These are phyloP conservation scores for Claviceps spartinae DNA, from an alignment of 2,329 filamentous ascomycete species.

Conservation along the genomic window DNA sequence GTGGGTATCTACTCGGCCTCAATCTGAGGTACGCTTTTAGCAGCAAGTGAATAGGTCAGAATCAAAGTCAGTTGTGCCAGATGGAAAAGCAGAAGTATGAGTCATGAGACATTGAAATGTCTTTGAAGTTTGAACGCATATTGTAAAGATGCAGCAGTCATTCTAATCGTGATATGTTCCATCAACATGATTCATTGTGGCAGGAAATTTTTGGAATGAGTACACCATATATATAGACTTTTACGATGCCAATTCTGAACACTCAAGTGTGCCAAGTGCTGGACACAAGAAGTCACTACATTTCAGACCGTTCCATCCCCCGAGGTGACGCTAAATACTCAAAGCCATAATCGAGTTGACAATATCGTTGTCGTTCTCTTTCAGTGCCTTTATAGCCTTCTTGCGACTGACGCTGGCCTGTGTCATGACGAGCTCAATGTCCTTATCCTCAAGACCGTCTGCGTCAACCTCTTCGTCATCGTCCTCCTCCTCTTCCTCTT, in stretches of 20 bases:
- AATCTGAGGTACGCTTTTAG: neutral
- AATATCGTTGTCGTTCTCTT: slow-evolving; percentile 99
- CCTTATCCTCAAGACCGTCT: slow-evolving; percentile 90
- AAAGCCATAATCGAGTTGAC: slow-evolving; percentile 99
- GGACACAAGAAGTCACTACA: slow-evolving; percentile 4
- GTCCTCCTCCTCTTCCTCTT: slow-evolving; percentile 83
- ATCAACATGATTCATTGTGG: neutral
- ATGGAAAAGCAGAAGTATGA: neutral
- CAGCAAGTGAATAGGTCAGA: neutral
- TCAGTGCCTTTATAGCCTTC: slow-evolving; percentile 96
- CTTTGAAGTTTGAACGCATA: too few species aligned
- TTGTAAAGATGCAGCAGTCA: neutral
- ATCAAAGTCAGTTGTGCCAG: neutral
- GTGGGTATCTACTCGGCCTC: neutral
- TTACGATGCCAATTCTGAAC: slow-evolving; percentile 17
- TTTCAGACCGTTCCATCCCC: slow-evolving; percentile 3
- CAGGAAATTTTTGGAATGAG: neutral
- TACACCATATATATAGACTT: slow-evolving; percentile 10
- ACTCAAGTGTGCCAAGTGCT: slow-evolving; percentile 12
- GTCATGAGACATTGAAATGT: neutral
- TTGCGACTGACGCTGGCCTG: slow-evolving; percentile 94
- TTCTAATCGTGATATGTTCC: neutral
- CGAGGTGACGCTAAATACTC: slow-evolving; percentile 47
- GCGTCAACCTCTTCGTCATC: slow-evolving; percentile 94
- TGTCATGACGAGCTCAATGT: slow-evolving; percentile 98